A percentile compares a stretch with the other conserved stretches of the same genome.
Evolutionary conservation across 2,329 filamentous ascomycete genomes (phyloP).

Genomic region (Aspergillus brunneoviolaceus): DNA sequence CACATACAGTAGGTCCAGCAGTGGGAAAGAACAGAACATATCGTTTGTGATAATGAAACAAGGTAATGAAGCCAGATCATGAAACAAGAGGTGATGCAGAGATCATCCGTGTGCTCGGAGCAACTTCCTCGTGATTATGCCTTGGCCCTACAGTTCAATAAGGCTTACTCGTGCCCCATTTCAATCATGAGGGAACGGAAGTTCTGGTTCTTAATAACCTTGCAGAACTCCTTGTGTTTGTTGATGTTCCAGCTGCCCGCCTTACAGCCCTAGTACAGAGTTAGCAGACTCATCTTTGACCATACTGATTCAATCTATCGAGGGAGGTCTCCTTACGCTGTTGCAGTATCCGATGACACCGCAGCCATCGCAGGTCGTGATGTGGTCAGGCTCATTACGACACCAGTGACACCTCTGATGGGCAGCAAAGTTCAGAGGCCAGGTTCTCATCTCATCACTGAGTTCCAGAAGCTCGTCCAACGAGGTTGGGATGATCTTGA

Average conservation of each 20-base stretch:
- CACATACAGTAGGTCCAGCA: neutral
- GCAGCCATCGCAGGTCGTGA: neutral
- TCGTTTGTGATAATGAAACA: neutral
- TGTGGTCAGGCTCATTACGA: neutral
- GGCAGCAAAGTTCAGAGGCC: neutral
- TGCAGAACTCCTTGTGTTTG: neutral
- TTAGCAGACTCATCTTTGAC: neutral
- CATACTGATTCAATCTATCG: neutral
- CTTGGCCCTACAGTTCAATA: neutral
- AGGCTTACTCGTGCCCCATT: neutral
- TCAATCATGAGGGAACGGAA: neutral
- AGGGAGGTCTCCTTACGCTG: neutral
- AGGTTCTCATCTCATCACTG: neutral
- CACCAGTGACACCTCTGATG: conserved; percentile 1
- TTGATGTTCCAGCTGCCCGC: neutral
- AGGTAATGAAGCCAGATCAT: neutral
- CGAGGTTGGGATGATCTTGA: neutral
- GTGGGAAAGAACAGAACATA: neutral
- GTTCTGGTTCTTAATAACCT: neutral
- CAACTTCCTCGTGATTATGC: neutral
- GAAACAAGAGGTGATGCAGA: neutral
- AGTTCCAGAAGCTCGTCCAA: neutral
- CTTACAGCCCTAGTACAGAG: neutral
- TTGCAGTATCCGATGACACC: neutral
- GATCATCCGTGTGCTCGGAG: neutral